Evolutionary conservation across 352 stramenopile species (phyloP).

Genomic region (Phytophthora pinifolia): DNA sequence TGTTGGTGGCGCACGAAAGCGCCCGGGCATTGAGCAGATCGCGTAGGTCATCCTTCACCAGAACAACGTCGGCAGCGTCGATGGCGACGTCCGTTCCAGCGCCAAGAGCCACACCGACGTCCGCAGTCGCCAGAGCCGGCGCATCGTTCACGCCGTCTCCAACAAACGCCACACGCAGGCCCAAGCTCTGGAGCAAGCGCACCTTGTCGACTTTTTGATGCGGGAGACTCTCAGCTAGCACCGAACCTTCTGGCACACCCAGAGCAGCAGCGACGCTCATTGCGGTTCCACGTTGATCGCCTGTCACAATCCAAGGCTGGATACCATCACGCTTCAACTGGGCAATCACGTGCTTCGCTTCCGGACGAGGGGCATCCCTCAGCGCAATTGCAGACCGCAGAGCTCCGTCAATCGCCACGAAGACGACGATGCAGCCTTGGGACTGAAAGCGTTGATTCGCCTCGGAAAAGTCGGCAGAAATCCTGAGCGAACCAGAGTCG

Average conservation of each 20-base stretch:
- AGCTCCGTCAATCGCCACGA: slow-evolving; percentile 54
- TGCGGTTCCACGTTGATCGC: slow-evolving; percentile 67
- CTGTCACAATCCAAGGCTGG: slow-evolving; percentile 76
- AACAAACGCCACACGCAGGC: slow-evolving; percentile 74
- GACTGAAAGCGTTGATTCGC: slow-evolving; percentile 50
- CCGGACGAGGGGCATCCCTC: slow-evolving; percentile 45
- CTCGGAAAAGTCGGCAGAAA: slow-evolving; percentile 43
- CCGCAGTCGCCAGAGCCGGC: slow-evolving; percentile 62
- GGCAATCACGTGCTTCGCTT: slow-evolving; percentile 57
- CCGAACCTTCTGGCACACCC: slow-evolving; percentile 51
- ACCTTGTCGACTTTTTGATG: slow-evolving; percentile 84
- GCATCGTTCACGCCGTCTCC: slow-evolving; percentile 78
- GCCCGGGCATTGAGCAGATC: slow-evolving; percentile 68
- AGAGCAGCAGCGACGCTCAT: slow-evolving; percentile 50
- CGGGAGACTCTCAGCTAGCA: slow-evolving; percentile 64
- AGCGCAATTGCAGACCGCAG: slow-evolving; percentile 57
- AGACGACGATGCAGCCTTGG: slow-evolving; percentile 60
- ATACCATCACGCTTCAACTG: slow-evolving; percentile 54
- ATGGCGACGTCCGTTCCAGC: slow-evolving; percentile 71
- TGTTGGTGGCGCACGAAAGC: slow-evolving; percentile 60
- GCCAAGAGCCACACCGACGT: slow-evolving; percentile 69
- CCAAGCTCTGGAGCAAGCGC: slow-evolving; percentile 60
- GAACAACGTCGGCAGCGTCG: slow-evolving; percentile 68
- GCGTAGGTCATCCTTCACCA: slow-evolving; percentile 70
- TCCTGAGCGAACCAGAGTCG: slow-evolving; percentile 21